Conservation (phyloP, 352 stramenopile genomes). For the Blastocystis sp. region DNA sequence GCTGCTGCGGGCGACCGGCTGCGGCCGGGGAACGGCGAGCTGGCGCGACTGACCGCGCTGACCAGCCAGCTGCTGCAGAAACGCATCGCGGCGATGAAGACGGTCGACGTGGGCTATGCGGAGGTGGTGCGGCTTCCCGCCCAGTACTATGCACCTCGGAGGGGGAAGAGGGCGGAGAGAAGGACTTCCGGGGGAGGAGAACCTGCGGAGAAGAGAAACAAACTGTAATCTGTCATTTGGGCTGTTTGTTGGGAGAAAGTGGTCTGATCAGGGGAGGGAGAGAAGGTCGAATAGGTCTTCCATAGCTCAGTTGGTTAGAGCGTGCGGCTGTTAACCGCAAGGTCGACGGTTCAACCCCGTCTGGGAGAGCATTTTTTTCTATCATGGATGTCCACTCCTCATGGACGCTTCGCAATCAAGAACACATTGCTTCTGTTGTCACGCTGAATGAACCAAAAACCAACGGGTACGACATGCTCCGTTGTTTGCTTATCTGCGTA, state of each 20-base stretch:
- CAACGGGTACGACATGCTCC: neutral
- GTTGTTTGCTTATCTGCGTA: neutral
- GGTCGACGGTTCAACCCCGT: neutral
- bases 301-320: constrained; percentile 6
- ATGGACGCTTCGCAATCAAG: neutral
- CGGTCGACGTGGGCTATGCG: neutral
- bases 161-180: neutral
- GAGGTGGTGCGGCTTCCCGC: neutral
- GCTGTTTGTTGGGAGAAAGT: neutral
- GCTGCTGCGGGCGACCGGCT: neutral
- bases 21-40: neutral
- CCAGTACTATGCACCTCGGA: neutral
- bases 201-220: neutral
- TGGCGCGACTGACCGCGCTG: neutral
- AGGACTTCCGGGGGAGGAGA: neutral
- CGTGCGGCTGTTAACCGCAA: constrained; percentile 1
- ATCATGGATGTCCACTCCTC: neutral
- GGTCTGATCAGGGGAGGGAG: neutral
- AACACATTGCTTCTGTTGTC: neutral
- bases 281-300: constrained; percentile 8
- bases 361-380: neutral
- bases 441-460: neutral
- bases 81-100: neutral
- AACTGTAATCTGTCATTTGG: neutral
- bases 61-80: neutral